Evolutionary conservation across 2,329 filamentous ascomycete species (phyloP).

Genomic region (Thielaviopsis populi): DNA sequence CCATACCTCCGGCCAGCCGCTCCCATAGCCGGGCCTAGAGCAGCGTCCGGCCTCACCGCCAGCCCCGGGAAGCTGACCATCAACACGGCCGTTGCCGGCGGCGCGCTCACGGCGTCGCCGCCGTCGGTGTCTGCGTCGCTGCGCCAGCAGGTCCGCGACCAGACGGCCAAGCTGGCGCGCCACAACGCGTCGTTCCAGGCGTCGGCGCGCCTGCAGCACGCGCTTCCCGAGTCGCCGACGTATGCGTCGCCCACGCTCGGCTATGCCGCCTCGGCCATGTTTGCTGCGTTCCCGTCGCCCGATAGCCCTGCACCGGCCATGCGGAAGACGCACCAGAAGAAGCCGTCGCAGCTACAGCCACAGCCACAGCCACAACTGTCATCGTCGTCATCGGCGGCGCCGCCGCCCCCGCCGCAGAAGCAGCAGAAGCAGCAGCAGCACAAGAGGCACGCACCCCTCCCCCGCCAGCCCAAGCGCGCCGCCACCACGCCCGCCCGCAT

Average conservation of each 20-base stretch:
- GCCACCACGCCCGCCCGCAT: conserved; percentile 1
- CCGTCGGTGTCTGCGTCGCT: neutral
- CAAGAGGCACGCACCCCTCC: neutral
- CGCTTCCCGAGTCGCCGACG: neutral
- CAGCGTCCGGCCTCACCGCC: neutral
- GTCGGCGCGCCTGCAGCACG: neutral
- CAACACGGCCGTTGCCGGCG: neutral
- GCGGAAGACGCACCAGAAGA: neutral
- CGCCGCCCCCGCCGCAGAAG: neutral
- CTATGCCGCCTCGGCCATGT: conserved; percentile 1
- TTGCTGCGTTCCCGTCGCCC: neutral
- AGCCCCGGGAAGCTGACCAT: neutral
- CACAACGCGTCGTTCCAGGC: conserved; percentile 10
- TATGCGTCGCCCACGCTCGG: conserved; percentile 3
- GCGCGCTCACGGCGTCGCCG: neutral
- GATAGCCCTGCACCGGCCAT: conserved; percentile 1
- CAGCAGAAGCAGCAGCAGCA: neutral
- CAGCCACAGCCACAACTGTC: neutral
- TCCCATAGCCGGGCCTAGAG: neutral
- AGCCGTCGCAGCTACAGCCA: neutral
- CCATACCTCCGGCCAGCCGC: neutral
- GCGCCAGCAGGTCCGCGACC: conserved; percentile 7
- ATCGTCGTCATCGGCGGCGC: too few relatives aligned
- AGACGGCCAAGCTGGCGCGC: conserved; percentile 6
- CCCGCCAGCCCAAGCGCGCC: neutral